Base-by-base conservation (phyloP, 371 early-diverging fungal species). In the Circinella minor region DNA sequence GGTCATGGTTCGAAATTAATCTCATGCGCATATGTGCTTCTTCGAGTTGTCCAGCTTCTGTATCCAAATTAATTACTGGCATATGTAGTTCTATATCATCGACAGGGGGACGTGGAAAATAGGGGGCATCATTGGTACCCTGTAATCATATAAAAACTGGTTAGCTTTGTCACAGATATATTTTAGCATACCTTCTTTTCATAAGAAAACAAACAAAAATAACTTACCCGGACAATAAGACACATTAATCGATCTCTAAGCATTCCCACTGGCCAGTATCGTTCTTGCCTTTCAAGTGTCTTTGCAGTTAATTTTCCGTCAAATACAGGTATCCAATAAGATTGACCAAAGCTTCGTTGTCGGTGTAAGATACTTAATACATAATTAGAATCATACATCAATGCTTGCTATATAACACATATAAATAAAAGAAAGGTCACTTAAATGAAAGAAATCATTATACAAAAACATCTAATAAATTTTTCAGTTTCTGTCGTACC, bases 181-280 rank as follows among this genome's bases (percentile, higher is more conserved):
- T 36, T 55, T 43, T 36, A 11, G 43, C 15, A 7, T 36, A 36
- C 8, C 36, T 62, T 14, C 11, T 9, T 27, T 4, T 5, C 14
- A 1, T 39, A 13, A 11, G 11, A 4, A 15, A n/a, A 46, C 10
- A 62, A 13, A 15, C 37, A 62, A 15, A 39, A 51, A 43, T 43
- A 11, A 51, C 73, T 55, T 76, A 89, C 91, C 78, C 89, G 88
- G 73, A 89, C 82, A 15, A 89, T 79, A 55, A 92, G 72, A 68
- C 91, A 92, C 74, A 92, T 85, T 51, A 94, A 69, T 38, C 81
- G 69, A 55, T 82, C 80, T 18, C 85, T 89, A 18, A 85, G 72
- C 15, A 94, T 71, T 4, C 94, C 95, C 49, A 95, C 85, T 1
- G 94, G 90, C 94, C 94, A 95, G 77, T 93, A 92, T 10, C 77